Conservation (phyloP, 1,284 basidiomycete species). For the Sporisorium scitamineum region DNA sequence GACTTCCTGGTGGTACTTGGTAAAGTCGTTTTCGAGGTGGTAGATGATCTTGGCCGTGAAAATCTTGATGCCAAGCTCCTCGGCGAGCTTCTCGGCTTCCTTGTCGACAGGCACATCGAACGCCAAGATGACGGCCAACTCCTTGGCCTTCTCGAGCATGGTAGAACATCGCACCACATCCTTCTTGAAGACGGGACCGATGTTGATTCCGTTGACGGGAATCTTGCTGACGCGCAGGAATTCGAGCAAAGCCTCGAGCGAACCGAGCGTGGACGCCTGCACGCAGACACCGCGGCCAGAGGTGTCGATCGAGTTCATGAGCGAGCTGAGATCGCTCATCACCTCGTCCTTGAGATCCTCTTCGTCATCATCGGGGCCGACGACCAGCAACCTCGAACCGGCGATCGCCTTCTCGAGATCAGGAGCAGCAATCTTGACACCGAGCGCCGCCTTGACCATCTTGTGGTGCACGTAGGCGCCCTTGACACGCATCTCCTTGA, state of each 20-base stretch:
- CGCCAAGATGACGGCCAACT: slow-evolving; percentile 93
- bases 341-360: slow-evolving; percentile 94
- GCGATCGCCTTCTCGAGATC: slow-evolving; percentile 99
- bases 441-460: slow-evolving; percentile 95
- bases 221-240: slow-evolving; percentile 97
- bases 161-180: slow-evolving; percentile 92
- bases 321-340: slow-evolving; percentile 92
- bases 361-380: slow-evolving; percentile 94
- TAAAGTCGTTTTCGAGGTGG: slow-evolving; percentile 97
- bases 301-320: slow-evolving; percentile 92
- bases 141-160: slow-evolving; percentile 96
- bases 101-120: slow-evolving; percentile 94
- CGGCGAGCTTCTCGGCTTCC: slow-evolving; percentile 89
- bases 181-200: slow-evolving; percentile 96
- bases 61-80: slow-evolving; percentile 90
- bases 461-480: slow-evolving; percentile 98
- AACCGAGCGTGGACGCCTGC: slow-evolving; percentile 96
- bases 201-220: slow-evolving; percentile 87
- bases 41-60: slow-evolving; percentile 99
- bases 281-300: slow-evolving; percentile 96
- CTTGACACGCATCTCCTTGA: slow-evolving; percentile 97
- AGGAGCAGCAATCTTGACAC: slow-evolving; percentile 94
- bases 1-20: slow-evolving; percentile 93
- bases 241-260: slow-evolving; percentile 94
- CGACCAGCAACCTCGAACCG: slow-evolving; percentile 91